Percentiles rank a stretch among this genome's conserved stretches.
These are phyloP conservation scores for Piromyces finnis DNA, from an alignment of 192 early-diverging fungal species.

Conservation along the genomic window DNA sequence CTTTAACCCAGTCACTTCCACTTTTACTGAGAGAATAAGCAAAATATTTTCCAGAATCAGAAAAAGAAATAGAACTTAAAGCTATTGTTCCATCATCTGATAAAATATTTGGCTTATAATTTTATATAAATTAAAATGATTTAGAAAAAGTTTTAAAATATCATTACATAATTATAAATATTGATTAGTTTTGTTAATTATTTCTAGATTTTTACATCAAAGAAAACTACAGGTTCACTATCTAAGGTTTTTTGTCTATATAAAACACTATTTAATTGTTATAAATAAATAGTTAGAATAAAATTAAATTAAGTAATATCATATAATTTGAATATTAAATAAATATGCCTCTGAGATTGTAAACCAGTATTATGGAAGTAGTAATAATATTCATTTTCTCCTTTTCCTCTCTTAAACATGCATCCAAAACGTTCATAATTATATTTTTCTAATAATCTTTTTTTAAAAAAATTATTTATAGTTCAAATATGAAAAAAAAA, in stretches of 20 bases:
- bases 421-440: conserved; percentile 36
- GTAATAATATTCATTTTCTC: conserved; percentile 36
- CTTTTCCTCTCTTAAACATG: conserved; percentile 17
- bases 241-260: conserved; percentile 27
- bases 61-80: conserved; percentile 26
- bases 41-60: conserved; percentile 31
- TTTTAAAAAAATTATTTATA: no score
- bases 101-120: conserved; percentile 26
- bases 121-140: no score
- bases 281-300: no score
- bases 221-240: conserved; percentile 17
- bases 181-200: no score
- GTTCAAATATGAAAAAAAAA: no score
- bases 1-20: conserved; percentile 43
- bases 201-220: conserved; percentile 3
- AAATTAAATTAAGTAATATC: no score
- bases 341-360: conserved; percentile 20
- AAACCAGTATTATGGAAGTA: conserved; percentile 42
- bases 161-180: no score
- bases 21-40: conserved; percentile 32
- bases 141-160: no score
- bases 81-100: conserved; percentile 37
- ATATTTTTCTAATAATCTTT: not conserved
- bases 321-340: no score
- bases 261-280: conserved; percentile 10